A percentile compares a stretch with the other conserved stretches of the same genome.
Evolutionary conservation across 2,329 filamentous ascomycete genomes (phyloP).

Genomic region (Nigrograna mackinnonii): DNA sequence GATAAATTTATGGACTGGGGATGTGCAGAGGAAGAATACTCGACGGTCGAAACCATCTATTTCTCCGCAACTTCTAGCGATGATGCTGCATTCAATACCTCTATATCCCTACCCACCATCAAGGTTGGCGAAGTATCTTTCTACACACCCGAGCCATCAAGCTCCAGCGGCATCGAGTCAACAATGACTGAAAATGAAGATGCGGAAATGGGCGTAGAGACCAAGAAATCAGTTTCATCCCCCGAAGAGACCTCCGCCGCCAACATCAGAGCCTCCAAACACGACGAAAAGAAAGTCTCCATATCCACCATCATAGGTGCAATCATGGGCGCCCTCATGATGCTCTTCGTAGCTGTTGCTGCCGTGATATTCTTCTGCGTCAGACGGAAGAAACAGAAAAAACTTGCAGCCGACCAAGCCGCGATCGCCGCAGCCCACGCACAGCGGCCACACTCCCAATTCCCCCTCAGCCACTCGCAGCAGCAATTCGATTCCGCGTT

Average conservation of each 20-base stretch:
- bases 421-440: conserved; percentile 15
- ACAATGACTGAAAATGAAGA: conserved; percentile 1
- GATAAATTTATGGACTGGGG: conserved; percentile 24
- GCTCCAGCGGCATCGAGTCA: background rate
- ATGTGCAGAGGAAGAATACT: conserved; percentile 15
- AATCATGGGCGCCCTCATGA: conserved; percentile 17
- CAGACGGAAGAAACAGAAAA: conserved; percentile 21
- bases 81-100: conserved; percentile 11
- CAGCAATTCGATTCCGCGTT: conserved; percentile 4
- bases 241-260: conserved; percentile 1
- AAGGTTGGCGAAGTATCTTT: conserved; percentile 16
- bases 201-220: background rate
- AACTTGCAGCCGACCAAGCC: conserved; percentile 17
- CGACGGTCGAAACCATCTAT: conserved; percentile 18
- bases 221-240: too few species aligned
- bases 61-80: conserved; percentile 16
- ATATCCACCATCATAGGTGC: conserved; percentile 23
- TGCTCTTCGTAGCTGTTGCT: conserved; percentile 18
- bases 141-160: conserved; percentile 4
- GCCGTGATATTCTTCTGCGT: conserved; percentile 21
- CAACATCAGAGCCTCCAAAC: conserved; percentile 1
- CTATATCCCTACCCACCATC: conserved; percentile 20
- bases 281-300: conserved; percentile 16
- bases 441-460: conserved; percentile 5
- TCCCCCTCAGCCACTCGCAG: conserved; percentile 1